A percentile compares a stretch with the other conserved stretches of the same genome.
These are phyloP conservation scores for Epichloe festucae DNA, from an alignment of 2,329 filamentous ascomycete genomes.

Conservation along the genomic window DNA sequence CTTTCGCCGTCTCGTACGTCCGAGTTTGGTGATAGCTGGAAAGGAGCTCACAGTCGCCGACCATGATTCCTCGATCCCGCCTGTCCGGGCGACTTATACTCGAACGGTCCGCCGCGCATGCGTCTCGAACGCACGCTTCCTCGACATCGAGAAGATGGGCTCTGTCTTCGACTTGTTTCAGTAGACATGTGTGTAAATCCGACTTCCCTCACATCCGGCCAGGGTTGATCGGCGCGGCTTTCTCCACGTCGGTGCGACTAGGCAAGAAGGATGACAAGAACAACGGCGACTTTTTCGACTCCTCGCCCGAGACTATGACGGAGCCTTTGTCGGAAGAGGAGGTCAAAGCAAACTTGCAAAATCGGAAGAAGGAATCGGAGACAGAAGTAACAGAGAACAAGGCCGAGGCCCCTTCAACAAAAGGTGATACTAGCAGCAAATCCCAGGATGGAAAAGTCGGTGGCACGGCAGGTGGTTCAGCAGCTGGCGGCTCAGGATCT, in stretches of 20 bases:
- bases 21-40: slow-evolving; percentile 1
- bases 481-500: slow-evolving; percentile 34
- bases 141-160: slow-evolving; percentile 15
- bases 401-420: slow-evolving; percentile 30
- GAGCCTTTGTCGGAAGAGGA: slow-evolving; percentile 41
- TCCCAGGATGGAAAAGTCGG: slow-evolving; percentile 38
- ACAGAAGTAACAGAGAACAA: slow-evolving; percentile 36
- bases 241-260: slow-evolving; percentile 23
- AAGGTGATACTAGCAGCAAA: slow-evolving; percentile 25
- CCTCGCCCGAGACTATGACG: slow-evolving; percentile 24
- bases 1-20: slow-evolving; percentile 4
- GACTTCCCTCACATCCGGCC: slow-evolving; percentile 17
- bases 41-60: slow-evolving; percentile 2
- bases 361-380: slow-evolving; percentile 28
- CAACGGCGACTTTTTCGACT: slow-evolving; percentile 39
- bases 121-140: slow-evolving; percentile 13
- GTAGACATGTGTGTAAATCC: slow-evolving; percentile 19
- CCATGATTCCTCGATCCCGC: slow-evolving; percentile 30
- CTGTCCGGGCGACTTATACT: slow-evolving; percentile 26
- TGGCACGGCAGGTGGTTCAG: slow-evolving; percentile 31
- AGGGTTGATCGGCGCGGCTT: slow-evolving; percentile 18
- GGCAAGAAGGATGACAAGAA: slow-evolving; percentile 25
- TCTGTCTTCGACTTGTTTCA: slow-evolving; percentile 15
- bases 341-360: slow-evolving; percentile 36
- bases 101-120: slow-evolving; percentile 19